Percentiles rank a stretch among this genome's conserved stretches.
These are phyloP conservation scores for Phaseolus lunatus DNA, from an alignment of 306 rosid species.

Conservation along the genomic window DNA sequence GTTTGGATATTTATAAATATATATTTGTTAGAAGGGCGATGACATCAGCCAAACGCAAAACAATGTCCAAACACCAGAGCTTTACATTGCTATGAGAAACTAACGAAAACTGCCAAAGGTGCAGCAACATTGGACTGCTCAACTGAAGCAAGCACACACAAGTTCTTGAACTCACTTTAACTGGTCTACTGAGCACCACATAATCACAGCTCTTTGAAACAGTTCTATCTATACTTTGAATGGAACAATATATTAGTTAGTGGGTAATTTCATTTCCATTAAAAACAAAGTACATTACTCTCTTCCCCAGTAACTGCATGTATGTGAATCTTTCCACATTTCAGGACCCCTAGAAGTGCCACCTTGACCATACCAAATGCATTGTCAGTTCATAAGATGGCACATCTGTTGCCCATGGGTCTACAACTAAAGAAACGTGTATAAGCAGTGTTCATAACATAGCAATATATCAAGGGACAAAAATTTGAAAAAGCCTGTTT, in stretches of 20 bases:
- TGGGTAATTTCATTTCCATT: conserved; percentile 45
- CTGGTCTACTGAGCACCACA: conserved; percentile 42
- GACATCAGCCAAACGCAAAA: conserved; percentile 38
- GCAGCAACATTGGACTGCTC: conserved; percentile 30
- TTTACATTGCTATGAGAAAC: conserved; percentile 29
- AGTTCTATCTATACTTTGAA: conserved; percentile 38
- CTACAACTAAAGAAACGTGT: conserved; percentile 40
- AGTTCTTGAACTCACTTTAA: conserved; percentile 45
- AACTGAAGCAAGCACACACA: conserved; percentile 40
- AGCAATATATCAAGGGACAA: conserved; percentile 21
- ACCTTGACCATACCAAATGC: conserved; percentile 43
- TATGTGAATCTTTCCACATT: conserved; percentile 44
- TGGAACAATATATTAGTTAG: conserved; percentile 22
- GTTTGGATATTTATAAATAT: not conserved
- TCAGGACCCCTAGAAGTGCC: conserved; percentile 36
- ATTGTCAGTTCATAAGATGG: conserved; percentile 37
- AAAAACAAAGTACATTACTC: conserved; percentile 27
- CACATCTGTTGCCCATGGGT: conserved; percentile 39
- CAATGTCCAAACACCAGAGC: conserved; percentile 32
- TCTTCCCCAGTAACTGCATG: conserved; percentile 44
- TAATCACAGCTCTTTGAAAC: conserved; percentile 36
- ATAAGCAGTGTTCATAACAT: conserved; percentile 24
- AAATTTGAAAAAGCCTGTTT: conserved; percentile 4
- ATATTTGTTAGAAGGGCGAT: not conserved
- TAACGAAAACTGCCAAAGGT: conserved; percentile 35